Evolutionary conservation across 2,329 filamentous ascomycete genomes (phyloP).

Genomic region (Bipolaris bicolor): DNA sequence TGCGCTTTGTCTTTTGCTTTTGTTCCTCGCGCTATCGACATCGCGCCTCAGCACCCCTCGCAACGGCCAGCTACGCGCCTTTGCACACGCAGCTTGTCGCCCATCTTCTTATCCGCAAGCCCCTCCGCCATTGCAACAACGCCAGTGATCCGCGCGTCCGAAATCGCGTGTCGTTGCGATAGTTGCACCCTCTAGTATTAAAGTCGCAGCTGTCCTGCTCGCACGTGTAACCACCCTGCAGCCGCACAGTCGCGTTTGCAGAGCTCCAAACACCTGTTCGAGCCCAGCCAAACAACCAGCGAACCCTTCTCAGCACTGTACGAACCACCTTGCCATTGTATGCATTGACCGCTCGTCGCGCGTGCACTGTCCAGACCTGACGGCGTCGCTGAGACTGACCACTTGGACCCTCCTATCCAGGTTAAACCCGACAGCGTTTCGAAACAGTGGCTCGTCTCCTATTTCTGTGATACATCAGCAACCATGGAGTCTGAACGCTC

Average conservation of each 20-base stretch:
- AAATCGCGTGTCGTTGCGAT: constrained; percentile 29
- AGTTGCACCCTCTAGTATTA: constrained; percentile 21
- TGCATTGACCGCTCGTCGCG: constrained; percentile 21
- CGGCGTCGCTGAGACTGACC: neutral
- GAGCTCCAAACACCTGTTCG: constrained; percentile 39
- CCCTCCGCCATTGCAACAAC: constrained; percentile 23
- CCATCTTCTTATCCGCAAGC: constrained; percentile 28
- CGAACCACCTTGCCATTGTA: constrained; percentile 19
- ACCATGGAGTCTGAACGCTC: constrained; percentile 53
- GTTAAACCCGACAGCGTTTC: constrained; percentile 18
- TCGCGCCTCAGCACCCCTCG: constrained; percentile 17
- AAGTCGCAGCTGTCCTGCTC: constrained; percentile 33
- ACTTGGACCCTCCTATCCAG: constrained; percentile 6
- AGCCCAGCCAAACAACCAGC: constrained; percentile 41
- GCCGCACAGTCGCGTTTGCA: constrained; percentile 46
- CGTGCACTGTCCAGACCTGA: constrained; percentile 12
- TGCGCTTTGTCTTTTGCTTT: constrained; percentile 12
- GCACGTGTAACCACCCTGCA: constrained; percentile 42
- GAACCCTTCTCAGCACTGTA: constrained; percentile 18
- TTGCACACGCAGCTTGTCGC: constrained; percentile 22
- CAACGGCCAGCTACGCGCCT: constrained; percentile 32
- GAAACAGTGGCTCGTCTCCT: constrained; percentile 9
- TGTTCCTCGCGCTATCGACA: constrained; percentile 16
- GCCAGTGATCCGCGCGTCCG: constrained; percentile 17
- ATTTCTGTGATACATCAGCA: constrained; percentile 10